phyloP scores from a whole-genome alignment of 768 basidiomycete genomes.

The Clavulina sp. region DNA sequence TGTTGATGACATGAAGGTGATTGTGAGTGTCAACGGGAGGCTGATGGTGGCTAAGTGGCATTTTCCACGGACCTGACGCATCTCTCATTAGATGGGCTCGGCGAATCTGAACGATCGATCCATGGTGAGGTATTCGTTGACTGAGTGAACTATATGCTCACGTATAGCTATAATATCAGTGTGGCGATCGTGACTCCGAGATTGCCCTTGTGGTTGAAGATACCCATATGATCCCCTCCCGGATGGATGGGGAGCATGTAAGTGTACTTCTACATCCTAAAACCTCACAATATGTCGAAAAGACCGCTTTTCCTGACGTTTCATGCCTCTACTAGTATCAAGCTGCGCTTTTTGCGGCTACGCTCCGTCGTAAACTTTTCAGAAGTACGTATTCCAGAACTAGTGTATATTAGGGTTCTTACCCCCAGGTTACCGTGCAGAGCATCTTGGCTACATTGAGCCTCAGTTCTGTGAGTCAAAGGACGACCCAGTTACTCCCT shows the following conservation, averaged over 20 bases:
- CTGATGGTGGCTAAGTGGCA: neutral
- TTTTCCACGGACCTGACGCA: neutral
- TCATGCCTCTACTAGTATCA: constrained; percentile 25
- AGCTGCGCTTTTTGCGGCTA: constrained; percentile 67
- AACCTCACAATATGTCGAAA: no score
- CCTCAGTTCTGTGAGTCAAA: constrained; percentile 40
- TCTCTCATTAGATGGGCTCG: constrained; percentile 54
- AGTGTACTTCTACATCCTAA: neutral
- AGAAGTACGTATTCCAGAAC: constrained; percentile 31
- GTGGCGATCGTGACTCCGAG: constrained; percentile 91
- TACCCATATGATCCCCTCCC: constrained; percentile 49
- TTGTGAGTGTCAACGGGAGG: constrained; percentile 35
- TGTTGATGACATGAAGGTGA: constrained; percentile 78
- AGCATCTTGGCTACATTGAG: constrained; percentile 71
- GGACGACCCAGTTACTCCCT: constrained; percentile 28
- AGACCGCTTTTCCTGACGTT: no score
- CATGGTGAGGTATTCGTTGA: no score
- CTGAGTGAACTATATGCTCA: no score
- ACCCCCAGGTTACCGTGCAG: constrained; percentile 20
- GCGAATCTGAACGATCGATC: constrained; percentile 76
- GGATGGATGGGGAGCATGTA: constrained; percentile 40
- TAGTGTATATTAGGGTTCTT: constrained; percentile 6
- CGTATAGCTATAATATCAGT: constrained; percentile 8
- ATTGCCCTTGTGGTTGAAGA: constrained; percentile 90
- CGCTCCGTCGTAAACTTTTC: constrained; percentile 68